Conservation (phyloP, 129 eudicot species). For the Artemisia annua region DNA sequence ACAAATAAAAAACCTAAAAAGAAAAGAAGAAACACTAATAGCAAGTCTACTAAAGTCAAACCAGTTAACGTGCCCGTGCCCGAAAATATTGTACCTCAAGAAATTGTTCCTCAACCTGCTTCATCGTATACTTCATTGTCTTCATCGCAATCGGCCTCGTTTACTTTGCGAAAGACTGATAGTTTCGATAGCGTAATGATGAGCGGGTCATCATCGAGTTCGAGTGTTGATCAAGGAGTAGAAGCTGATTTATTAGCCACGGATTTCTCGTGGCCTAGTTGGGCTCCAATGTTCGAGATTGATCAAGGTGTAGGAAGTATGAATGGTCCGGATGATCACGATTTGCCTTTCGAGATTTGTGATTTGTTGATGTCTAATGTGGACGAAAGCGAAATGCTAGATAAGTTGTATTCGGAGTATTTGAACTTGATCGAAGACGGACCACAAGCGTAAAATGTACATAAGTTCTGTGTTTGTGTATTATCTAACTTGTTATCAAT, state of each 20-base stretch:
- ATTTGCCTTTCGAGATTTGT: slow-evolving; percentile 1
- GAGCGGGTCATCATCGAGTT: slow-evolving; percentile 12
- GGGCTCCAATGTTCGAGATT: slow-evolving; percentile 23
- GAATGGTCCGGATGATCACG: slow-evolving; percentile 1
- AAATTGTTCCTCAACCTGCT: slow-evolving; percentile 7
- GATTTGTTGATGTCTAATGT: background rate
- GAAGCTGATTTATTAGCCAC: slow-evolving; percentile 12
- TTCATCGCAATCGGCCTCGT: slow-evolving; percentile 14
- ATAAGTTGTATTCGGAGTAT: slow-evolving; percentile 19
- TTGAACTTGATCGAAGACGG: slow-evolving; percentile 17
- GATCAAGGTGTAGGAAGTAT: slow-evolving; percentile 13
- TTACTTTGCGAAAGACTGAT: slow-evolving; percentile 9
- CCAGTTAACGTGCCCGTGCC: too few species aligned
- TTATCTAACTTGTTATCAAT: background rate
- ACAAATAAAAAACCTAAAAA: slow-evolving; percentile 15
- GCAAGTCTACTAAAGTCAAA: slow-evolving; percentile 13
- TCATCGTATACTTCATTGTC: slow-evolving; percentile 18
- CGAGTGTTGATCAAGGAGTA: background rate
- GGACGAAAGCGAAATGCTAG: slow-evolving; percentile 18
- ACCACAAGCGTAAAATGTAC: background rate
- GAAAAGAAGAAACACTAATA: slow-evolving; percentile 16
- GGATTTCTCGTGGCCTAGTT: slow-evolving; percentile 20
- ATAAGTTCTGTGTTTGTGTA: background rate
- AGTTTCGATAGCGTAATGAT: slow-evolving; percentile 8
- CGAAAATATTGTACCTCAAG: background rate